These are phyloP conservation scores for Eurotiales sp. DNA, from an alignment of 2,329 filamentous ascomycete species.

Conservation along the genomic window DNA sequence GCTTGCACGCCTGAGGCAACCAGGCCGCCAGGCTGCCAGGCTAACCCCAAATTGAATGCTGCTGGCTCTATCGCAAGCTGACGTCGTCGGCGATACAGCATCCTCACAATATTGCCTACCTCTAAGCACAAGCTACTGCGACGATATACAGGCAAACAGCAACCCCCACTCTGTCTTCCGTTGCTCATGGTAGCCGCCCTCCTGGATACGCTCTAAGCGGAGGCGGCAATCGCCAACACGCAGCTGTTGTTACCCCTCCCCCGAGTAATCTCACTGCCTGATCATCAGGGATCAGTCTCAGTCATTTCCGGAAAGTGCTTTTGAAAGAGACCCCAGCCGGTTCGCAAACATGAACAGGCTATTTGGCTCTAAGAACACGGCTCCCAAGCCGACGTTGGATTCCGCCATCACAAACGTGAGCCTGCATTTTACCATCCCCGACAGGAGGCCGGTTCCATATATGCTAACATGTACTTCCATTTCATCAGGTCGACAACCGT, in stretches of 20 bases:
- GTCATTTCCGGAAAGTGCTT: background rate
- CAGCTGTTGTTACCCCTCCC: slow-evolving; percentile 3
- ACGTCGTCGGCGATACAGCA: too few species aligned
- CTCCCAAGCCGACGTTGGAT: slow-evolving; percentile 84
- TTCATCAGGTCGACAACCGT: slow-evolving; percentile 65
- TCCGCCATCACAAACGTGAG: slow-evolving; percentile 74
- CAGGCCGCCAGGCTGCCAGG: background rate
- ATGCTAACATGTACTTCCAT: slow-evolving; percentile 17
- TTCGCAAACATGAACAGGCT: slow-evolving; percentile 75
- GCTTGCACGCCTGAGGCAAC: too few species aligned
- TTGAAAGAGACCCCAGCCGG: background rate
- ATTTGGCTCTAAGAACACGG: slow-evolving; percentile 82
- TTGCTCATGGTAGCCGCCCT: background rate
- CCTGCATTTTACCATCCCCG: background rate
- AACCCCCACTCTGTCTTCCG: too few species aligned
- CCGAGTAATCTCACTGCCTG: background rate
- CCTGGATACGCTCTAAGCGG: background rate
- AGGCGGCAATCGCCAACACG: background rate
- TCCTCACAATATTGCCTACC: too few species aligned
- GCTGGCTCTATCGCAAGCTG: too few species aligned
- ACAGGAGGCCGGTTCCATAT: slow-evolving; percentile 1
- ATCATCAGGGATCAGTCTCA: background rate
- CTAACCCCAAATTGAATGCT: too few species aligned
- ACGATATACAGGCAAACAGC: background rate
- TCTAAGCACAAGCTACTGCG: too few species aligned